phyloP scores from a whole-genome alignment of 228 moss, liverwort and hornwort species.

The Sphagnum magellanicum region DNA sequence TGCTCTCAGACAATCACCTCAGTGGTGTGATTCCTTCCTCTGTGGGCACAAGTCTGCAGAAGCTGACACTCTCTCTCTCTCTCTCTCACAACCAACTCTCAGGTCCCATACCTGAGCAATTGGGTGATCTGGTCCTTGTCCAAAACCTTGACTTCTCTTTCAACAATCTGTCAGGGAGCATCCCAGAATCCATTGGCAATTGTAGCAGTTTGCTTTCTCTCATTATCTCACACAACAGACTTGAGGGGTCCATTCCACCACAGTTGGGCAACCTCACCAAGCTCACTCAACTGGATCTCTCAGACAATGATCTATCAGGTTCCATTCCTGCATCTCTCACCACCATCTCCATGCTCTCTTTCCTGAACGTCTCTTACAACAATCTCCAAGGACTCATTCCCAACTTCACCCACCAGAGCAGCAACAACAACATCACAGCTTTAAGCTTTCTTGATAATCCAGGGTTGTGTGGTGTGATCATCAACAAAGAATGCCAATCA shows the following conservation, averaged over 20 bases:
- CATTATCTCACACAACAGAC: conserved; percentile 18
- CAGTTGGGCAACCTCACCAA: conserved; percentile 7
- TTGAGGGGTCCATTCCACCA: conserved; percentile 14
- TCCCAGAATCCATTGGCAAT: conserved; percentile 16
- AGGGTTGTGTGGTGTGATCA: conserved; percentile 13
- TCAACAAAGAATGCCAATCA: conserved; percentile 5
- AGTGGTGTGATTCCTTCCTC: conserved; percentile 23
- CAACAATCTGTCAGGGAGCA: conserved; percentile 25
- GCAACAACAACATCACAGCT: conserved; percentile 13
- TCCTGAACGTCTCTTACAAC: conserved; percentile 32
- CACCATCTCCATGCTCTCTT: conserved; percentile 8
- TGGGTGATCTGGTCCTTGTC: conserved; percentile 21
- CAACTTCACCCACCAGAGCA: conserved; percentile 5
- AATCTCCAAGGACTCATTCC: conserved; percentile 18
- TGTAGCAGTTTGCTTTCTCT: conserved; percentile 17
- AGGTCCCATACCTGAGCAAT: conserved; percentile 24
- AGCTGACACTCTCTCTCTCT: conserved; percentile 3
- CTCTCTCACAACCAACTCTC: conserved; percentile 22
- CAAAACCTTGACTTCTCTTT: conserved; percentile 32
- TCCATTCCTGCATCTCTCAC: conserved; percentile 7
- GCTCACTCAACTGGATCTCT: conserved; percentile 29
- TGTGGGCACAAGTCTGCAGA: conserved; percentile 15
- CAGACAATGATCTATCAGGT: conserved; percentile 13
- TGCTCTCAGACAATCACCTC: conserved; percentile 26
- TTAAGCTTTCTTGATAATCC: conserved; percentile 17